Evolutionary conservation across 1,284 basidiomycete genomes (phyloP), one percentile per base, ranked within the genome.

Genomic region (Ustilago curta): DNA sequence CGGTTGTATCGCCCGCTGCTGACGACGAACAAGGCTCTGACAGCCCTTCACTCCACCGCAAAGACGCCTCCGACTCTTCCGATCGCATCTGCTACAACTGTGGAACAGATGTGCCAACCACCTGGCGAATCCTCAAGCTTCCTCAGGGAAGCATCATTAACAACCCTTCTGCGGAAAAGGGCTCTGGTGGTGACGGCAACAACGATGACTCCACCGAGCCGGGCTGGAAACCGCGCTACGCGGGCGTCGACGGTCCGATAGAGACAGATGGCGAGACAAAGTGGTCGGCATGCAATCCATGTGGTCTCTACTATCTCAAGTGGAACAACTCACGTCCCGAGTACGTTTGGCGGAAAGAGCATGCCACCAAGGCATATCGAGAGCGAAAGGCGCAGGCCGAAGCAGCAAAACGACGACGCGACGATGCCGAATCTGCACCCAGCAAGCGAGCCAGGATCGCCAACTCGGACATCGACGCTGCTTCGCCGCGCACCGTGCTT

Each of bases 251-350:
- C 1, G 43, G 62, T 21, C 62, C 69, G 5, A 54, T 72, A 50
- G 56, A 68, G 52, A 68, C 78, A 4, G 70, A 80, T 43, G 68
- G 62, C 48, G 67, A 76, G 39, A 66, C 68, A 11, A 65, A 66
- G 16, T 78, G 79, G 76, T 73, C 78, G n/a, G 74, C 81, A 6
- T 83, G 81, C 70, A 83, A 83, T 44, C 69, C 80, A n/a, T 83
- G 81, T 49, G 80, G 81, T n/a, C 61, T 78, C 23, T 81, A 80
- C 71, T 83, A 68, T 48, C 64, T 70, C 50, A 81, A 81, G 55
- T 79, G 75, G 66, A 59, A 71, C 64, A 66, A 73, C 23, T 72
- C 76, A 37, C 73, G 80, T 11, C 76, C 78, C 5, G 75, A 78
- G 32, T 74, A 76, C 60, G 72, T 81, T 12, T 73, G 73, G 69